Base-by-base conservation (phyloP, 352 stramenopile genomes). In the Phytophthora hibernalis region DNA sequence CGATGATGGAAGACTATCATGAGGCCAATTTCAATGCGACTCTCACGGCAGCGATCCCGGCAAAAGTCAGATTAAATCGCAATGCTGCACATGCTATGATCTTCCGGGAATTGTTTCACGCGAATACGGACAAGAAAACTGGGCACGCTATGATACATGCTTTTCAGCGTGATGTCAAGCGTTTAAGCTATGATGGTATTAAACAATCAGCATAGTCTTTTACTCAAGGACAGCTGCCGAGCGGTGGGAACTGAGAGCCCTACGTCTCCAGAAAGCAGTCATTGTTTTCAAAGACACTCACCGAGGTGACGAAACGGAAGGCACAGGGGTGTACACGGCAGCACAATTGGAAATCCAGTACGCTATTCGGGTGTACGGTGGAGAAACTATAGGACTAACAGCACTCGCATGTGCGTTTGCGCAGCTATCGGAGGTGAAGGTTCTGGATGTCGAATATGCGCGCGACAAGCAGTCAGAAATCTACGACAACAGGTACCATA, bases 1-100 rank as follows among this genome's bases (percentile, higher is more conserved):
- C 52, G 4, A 60, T 60, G 52, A 15, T 60, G 0, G 52, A 60
- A 15, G 52, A 60, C 8, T 30, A 42, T 7, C 52, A 51, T 9
- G 52, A 60, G 18, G 10, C 21, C 0, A 16, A 60, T 21, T 37
- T 42, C 16, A 60, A 60, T 28, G 24, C n/a, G 0, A 12, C 24
- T 3, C 52, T 60, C 5, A 60, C 52, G 7, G 52, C 52, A 15
- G 38, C 22, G n/a, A 5, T 58, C 1, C 37, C 35, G 0, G 12
- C 35, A 8, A 37, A 35, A 13, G 37, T 38, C 33, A 30, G 26
- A 30, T 30, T n/a, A n/a, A n/a, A 6, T 30, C 26, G 26, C 26
- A 30, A 37, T 24, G 22, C 20, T 1, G n/a, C 51, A 0, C 51
- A 58, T 18, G 51, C 51, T 1, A 15, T 26, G 1, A 35, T 58